phyloP scores from a whole-genome alignment of 257 asterid genomes.

The Nicotiana obtusifolia region DNA sequence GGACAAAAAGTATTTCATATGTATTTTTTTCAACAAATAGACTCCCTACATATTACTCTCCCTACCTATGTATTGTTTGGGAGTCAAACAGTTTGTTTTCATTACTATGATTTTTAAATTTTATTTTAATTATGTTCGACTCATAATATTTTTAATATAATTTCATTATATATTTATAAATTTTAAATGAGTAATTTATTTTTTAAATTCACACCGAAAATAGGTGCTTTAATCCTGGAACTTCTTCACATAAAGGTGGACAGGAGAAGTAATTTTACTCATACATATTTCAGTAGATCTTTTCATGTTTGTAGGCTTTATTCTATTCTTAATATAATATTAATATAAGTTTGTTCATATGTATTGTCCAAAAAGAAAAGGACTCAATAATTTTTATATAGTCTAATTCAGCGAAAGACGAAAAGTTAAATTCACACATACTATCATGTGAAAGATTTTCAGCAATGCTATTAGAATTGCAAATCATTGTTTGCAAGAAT shows the following conservation, averaged over 20 bases:
- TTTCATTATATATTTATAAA: no score
- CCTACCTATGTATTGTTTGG: background rate
- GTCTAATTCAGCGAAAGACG: no score
- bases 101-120: no score
- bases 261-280: no score
- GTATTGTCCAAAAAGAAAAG: background rate
- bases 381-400: background rate
- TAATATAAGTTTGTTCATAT: no score
- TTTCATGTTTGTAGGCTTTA: background rate
- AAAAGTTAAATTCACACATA: background rate
- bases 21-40: background rate
- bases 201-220: no score
- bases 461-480: background rate
- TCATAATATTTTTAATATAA: background rate
- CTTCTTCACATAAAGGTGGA: no score
- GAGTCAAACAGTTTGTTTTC: background rate
- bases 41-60: background rate
- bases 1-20: background rate
- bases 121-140: background rate
- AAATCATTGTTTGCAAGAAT: background rate
- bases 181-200: no score
- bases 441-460: background rate
- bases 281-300: background rate
- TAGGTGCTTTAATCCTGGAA: no score
- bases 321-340: no score